A percentile compares a stretch with the other conserved stretches of the same genome.
These are phyloP conservation scores for Arctostaphylos glauca DNA, from an alignment of 148 eudicot genomes.

Conservation along the genomic window DNA sequence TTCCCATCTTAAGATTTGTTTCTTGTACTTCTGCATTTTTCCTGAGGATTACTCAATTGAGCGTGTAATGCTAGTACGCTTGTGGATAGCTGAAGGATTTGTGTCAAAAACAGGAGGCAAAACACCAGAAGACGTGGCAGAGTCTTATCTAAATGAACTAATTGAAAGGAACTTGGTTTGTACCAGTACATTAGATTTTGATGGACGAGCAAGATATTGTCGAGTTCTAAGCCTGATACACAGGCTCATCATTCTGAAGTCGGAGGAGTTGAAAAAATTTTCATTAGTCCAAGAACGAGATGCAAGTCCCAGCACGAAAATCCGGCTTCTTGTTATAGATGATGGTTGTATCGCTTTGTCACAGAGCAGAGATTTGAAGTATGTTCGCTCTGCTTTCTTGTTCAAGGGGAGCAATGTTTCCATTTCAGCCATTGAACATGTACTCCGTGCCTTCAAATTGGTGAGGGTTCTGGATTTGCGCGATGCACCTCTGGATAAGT, in stretches of 20 bases:
- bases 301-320: background rate
- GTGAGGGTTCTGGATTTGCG: slow-evolving; percentile 1
- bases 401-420: background rate
- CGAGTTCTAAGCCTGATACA: slow-evolving; percentile 21
- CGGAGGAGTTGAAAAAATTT: slow-evolving; percentile 26
- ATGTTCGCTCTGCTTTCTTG: background rate
- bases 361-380: background rate
- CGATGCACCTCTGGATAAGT: slow-evolving; percentile 17
- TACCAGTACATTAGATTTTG: slow-evolving; percentile 9
- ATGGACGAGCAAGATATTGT: slow-evolving; percentile 20
- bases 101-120: background rate
- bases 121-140: slow-evolving; percentile 18
- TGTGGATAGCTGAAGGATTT: background rate
- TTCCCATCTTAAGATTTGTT: slow-evolving; percentile 23
- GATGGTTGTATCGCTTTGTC: background rate
- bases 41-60: background rate
- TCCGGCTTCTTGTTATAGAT: slow-evolving; percentile 24
- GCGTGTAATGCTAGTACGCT: background rate
- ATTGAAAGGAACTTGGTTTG: slow-evolving; percentile 25
- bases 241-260: slow-evolving; percentile 22
- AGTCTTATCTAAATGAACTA: slow-evolving; percentile 25
- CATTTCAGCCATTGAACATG: background rate
- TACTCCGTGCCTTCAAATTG: background rate
- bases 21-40: slow-evolving; percentile 25
- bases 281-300: background rate